Evolutionary conservation across 2,329 filamentous ascomycete genomes (phyloP).

Genomic region (Aspergillus glaucus): DNA sequence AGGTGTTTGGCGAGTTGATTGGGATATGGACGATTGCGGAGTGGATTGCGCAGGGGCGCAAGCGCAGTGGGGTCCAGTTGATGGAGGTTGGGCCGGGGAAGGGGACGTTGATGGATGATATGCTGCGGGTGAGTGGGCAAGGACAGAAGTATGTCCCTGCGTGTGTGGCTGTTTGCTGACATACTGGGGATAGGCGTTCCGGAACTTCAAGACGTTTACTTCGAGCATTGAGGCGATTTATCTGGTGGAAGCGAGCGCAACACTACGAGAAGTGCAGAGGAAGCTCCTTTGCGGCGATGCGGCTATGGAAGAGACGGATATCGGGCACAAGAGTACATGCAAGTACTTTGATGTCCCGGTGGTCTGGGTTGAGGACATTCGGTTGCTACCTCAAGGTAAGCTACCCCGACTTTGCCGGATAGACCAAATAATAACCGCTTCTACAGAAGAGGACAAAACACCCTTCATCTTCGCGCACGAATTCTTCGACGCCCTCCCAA

Average conservation of each 20-base stretch:
- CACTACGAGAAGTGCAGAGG: slow-evolving; percentile 71
- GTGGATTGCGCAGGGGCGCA: slow-evolving; percentile 86
- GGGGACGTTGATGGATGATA: slow-evolving; percentile 95
- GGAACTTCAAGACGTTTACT: slow-evolving; percentile 72
- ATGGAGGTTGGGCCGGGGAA: slow-evolving; percentile 92
- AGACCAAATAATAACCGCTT: neutral
- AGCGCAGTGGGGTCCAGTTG: slow-evolving; percentile 68
- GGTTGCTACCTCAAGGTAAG: slow-evolving; percentile 67
- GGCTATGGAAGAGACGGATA: slow-evolving; percentile 62
- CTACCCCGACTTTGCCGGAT: neutral
- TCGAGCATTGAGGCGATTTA: slow-evolving; percentile 79
- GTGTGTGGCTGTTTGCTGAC: slow-evolving; percentile 2
- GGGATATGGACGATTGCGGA: slow-evolving; percentile 94
- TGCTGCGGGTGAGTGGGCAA: slow-evolving; percentile 66
- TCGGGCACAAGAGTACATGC: slow-evolving; percentile 67
- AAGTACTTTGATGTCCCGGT: slow-evolving; percentile 71
- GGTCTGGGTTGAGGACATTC: slow-evolving; percentile 84
- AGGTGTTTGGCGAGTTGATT: slow-evolving; percentile 90
- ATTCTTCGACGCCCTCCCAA: slow-evolving; percentile 96
- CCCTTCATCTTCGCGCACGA: slow-evolving; percentile 96
- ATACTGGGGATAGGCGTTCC: slow-evolving; percentile 58
- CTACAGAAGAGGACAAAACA: slow-evolving; percentile 57
- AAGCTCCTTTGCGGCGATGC: slow-evolving; percentile 70
- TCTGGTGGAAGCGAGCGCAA: slow-evolving; percentile 85
- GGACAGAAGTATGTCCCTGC: neutral